Evolutionary conservation across 805 yeast species (phyloP), one percentile per base, ranked within the genome.

Genomic region (Kodamaea neixiangensis): DNA sequence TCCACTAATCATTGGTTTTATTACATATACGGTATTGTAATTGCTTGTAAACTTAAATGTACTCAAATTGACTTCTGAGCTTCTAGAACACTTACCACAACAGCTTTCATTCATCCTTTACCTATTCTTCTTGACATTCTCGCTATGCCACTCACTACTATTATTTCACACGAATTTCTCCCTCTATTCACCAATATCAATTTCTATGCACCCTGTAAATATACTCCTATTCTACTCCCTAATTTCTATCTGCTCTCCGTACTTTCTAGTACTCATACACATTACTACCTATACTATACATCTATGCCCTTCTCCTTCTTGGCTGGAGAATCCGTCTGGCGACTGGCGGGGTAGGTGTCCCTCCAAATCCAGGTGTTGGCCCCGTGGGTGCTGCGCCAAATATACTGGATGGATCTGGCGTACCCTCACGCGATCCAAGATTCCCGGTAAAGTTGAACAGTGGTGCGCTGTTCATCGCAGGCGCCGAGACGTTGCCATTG

Each of bases 371-470:
- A 14, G 44, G 40, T 5, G 14, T 29, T 17, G 46, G 48, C 21
- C 42, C 42, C 18, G 47, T 35, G 17, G 43, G 51, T 15, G 43
- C 41, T 10, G 37, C 38, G 9, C 69, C 71, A 51, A 69, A 69
- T 11, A 68, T 62, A 46, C 57, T 50, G 1, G 73, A 64, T 1
- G 73, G 73, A 48, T 67, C 71, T 4, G 71, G 71, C 1, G 68
- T 58, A 1, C 65, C 57, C 40, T 65, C 67, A 35, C 58, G 61
- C 38, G 61, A 58, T 13, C 49, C 54, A 10, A 38, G 22, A 15
- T 52, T 51, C 9, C 61, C 61, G 9, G 66, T 61, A 48, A 66
- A 66, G 41, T 58, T 63, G 45, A 64, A 64, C 25, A 17, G 44
- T 20, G 54, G 51, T 5, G 43, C 42, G 4, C 44, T 44, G 33